Base-by-base conservation (phyloP, 352 stramenopile genomes). In the Phytophthora uliginosa region DNA sequence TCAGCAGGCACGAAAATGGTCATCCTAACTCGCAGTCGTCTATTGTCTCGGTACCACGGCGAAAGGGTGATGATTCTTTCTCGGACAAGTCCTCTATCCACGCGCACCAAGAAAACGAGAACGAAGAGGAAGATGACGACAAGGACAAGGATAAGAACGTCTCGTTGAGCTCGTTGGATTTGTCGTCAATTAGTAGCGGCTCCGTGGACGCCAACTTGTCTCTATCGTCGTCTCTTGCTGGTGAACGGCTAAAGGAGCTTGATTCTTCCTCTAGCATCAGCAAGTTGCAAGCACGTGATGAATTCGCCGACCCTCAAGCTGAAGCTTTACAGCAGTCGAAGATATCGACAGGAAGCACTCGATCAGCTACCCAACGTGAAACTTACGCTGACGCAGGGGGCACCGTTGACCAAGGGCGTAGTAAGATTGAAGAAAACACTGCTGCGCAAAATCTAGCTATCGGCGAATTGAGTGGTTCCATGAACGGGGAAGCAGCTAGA, bases 111-210 rank as follows among this genome's bases (percentile, higher is more conserved):
- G 58, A 58, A n/a, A 57, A 64, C 5, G 28, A 64, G 3, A 31
- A 38, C 36, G 36, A 42, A 5, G 12, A 42, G 12, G 2, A 66
- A 33, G 38, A 68, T 2, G 58, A 63, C 18, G 66, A 51, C 3
- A 51, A 58, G 40, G 60, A 56, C 3, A 54, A 64, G 7, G 63
- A 66, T 8, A 66, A 70, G 4, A 67, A 75, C 13, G 54, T 70
- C 38, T 81, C 76, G 12, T 53, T 87, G 20, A 93, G 86, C 59
- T 93, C 84, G 2, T 63, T 95, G 67, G 62, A 73, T 1, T 68
- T 95, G 17, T 95, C 88, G 24, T 92, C 86, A 7, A 80, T 95
- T 57, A 91, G 83, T 48, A 76, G 81, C 54, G 42, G 58, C 0
- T 92, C 79, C 0, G 56, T 77, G 28, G 55, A 53, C 24, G 91